Base-by-base conservation (phyloP, 768 basidiomycete species). In the Rhizopogon roseolus region DNA sequence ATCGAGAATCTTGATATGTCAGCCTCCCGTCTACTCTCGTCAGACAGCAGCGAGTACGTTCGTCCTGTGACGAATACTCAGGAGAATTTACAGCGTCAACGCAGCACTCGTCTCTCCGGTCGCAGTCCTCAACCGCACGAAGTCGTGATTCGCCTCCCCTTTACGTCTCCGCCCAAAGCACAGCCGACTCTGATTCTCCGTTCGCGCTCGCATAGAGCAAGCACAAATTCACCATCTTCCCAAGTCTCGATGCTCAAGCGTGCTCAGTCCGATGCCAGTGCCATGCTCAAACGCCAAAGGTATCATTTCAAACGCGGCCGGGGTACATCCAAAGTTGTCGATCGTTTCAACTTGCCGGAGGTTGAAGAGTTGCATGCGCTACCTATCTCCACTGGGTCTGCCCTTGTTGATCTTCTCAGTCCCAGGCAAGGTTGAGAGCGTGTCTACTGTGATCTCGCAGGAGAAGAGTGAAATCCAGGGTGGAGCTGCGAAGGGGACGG, bases 101-200 rank as follows among this genome's bases (percentile, higher is more conserved):
- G 62, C 39, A 69, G 66, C 41, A 56, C 58, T 41, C 68, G 62
- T 22, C 64, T 67, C 41, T 27, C 4, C 5, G 38, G 29, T 14
- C 7, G 4, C 45, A 16, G 19, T n/a, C 7, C 28, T 14, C 41
- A 29, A 10, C 65, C 57, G 8, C 56, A 38, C 41, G 60, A 64
- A 34, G 39, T 56, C 13, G 57, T 57, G n/a, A 53, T 65, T 50
- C 52, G 65, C 16, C 16, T 63, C 14, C 67, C 67, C 5, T 69
- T 69, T 37, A 27, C 57, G 13, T 57, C 58, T 7, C 58, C 60
- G 2, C 59, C 63, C 5, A 45, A 25, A 34, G 49, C 64, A 19
- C 52, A 52, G 6, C 40, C 56, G 48, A 55, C 58, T 8, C 64
- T 57, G 32, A 58, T 66, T 44, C 62, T 64, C 34, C 66, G 68